Evolutionary conservation across 257 asterid species (phyloP).

Genomic region (Jacaranda copaia): DNA sequence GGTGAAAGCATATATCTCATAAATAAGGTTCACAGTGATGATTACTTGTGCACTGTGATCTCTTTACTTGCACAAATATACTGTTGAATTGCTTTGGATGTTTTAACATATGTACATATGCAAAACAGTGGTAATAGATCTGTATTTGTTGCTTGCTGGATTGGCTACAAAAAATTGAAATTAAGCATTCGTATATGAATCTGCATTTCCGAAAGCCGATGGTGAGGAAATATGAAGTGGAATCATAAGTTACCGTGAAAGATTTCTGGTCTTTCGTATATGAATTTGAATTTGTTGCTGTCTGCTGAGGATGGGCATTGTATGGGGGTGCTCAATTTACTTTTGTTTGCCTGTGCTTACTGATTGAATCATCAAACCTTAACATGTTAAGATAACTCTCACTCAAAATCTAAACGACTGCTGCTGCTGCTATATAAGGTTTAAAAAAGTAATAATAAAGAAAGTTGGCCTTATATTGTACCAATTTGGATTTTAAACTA

Average conservation of each 20-base stretch:
- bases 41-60: not conserved
- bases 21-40: constrained; percentile 19
- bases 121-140: constrained; percentile 24
- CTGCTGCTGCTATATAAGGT: too few relatives aligned
- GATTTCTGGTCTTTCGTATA: too few relatives aligned
- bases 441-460: too few relatives aligned
- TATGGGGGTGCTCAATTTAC: too few relatives aligned
- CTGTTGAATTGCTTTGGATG: constrained; percentile 24
- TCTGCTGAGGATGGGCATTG: too few relatives aligned
- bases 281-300: too few relatives aligned
- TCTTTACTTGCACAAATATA: constrained; percentile 1
- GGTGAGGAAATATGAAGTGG: not conserved
- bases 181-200: constrained; percentile 4
- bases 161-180: constrained; percentile 12
- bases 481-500: too few relatives aligned
- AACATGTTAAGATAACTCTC: too few relatives aligned
- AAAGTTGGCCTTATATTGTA: too few relatives aligned
- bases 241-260: not conserved
- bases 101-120: constrained; percentile 42
- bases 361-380: too few relatives aligned
- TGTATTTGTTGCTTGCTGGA: constrained; percentile 33
- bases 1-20: constrained; percentile 86
- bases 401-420: too few relatives aligned
- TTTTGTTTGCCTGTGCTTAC: too few relatives aligned
- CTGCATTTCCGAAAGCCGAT: constrained; percentile 16